A percentile compares a stretch with the other conserved stretches of the same genome.
phyloP scores from a whole-genome alignment of 1,284 basidiomycete species.

The Ceratobasidium sp. region DNA sequence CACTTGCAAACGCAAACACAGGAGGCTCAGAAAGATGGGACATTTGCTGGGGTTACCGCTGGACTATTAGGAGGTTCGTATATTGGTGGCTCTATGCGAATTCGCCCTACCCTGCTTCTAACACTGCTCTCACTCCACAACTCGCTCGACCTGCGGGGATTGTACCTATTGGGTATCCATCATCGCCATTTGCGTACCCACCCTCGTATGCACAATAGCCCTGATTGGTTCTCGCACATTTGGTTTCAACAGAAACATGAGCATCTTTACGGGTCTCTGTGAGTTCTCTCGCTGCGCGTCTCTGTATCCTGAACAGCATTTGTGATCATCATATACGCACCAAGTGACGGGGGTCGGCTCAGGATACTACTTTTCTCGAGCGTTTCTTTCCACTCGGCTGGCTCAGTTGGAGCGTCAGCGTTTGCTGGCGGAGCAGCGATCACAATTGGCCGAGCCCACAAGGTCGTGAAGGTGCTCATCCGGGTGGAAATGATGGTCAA shows the following conservation, averaged over 20 bases:
- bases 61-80: constrained; percentile 38
- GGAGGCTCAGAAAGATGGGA: constrained; percentile 37
- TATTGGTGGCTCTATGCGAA: constrained; percentile 2
- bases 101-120: constrained; percentile 17
- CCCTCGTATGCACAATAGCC: neutral
- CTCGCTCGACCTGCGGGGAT: constrained; percentile 5
- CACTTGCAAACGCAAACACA: neutral
- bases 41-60: constrained; percentile 36
- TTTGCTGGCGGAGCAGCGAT: constrained; percentile 20
- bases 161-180: constrained; percentile 7
- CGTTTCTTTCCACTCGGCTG: constrained; percentile 34
- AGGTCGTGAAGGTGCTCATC: too few relatives aligned
- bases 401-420: constrained; percentile 32
- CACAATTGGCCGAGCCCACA: neutral
- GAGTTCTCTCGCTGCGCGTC: constrained; percentile 5
- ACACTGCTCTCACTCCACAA: constrained; percentile 27
- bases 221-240: constrained; percentile 25
- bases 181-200: constrained; percentile 2
- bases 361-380: constrained; percentile 37
- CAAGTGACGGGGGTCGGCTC: constrained; percentile 31
- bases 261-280: constrained; percentile 32
- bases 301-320: constrained; percentile 6
- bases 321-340: constrained; percentile 1
- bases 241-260: constrained; percentile 36
- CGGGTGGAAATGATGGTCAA: too few relatives aligned